Percentiles rank a stretch among this genome's conserved stretches.
phyloP scores from a whole-genome alignment of 805 yeast genomes.

The Metschnikowia cubensis region DNA sequence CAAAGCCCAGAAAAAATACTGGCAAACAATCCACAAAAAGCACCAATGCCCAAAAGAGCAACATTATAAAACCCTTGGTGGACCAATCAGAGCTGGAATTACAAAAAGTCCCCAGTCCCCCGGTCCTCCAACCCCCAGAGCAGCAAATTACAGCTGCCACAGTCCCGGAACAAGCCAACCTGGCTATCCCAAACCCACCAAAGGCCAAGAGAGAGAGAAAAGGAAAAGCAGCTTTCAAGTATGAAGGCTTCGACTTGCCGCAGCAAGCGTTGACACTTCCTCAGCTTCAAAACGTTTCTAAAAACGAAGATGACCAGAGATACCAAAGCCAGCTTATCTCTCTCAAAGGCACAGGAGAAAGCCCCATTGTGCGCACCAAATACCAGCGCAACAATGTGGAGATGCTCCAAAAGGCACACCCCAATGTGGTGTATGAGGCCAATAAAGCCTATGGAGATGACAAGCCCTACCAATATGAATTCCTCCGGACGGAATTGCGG shows the following conservation, averaged over 20 bases:
- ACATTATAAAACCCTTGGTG: background rate
- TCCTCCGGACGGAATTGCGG: constrained; percentile 12
- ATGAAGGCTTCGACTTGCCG: background rate
- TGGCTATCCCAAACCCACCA: background rate
- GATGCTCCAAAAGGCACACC: background rate
- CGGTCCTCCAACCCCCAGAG: background rate
- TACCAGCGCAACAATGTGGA: constrained; percentile 1
- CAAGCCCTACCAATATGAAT: constrained; percentile 18
- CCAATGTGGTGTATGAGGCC: constrained; percentile 9
- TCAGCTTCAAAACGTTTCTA: too few species aligned
- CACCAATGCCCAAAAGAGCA: too few species aligned
- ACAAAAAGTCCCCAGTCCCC: too few species aligned
- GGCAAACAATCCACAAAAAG: too few species aligned
- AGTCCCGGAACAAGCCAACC: background rate
- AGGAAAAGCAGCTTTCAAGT: constrained; percentile 5
- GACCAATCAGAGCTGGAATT: background rate
- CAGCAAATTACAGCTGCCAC: background rate
- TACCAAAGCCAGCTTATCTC: too few species aligned
- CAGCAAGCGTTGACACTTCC: background rate
- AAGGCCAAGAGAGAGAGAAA: constrained; percentile 4
- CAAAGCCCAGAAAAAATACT: too few species aligned
- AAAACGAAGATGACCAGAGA: too few species aligned
- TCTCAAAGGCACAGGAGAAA: too few species aligned
- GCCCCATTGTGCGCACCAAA: too few species aligned
- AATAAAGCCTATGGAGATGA: constrained; percentile 7